Evolutionary conservation across 1,284 basidiomycete genomes (phyloP), one percentile per base, ranked within the genome.

Genomic region (Cutaneotrichosporon sp.): DNA sequence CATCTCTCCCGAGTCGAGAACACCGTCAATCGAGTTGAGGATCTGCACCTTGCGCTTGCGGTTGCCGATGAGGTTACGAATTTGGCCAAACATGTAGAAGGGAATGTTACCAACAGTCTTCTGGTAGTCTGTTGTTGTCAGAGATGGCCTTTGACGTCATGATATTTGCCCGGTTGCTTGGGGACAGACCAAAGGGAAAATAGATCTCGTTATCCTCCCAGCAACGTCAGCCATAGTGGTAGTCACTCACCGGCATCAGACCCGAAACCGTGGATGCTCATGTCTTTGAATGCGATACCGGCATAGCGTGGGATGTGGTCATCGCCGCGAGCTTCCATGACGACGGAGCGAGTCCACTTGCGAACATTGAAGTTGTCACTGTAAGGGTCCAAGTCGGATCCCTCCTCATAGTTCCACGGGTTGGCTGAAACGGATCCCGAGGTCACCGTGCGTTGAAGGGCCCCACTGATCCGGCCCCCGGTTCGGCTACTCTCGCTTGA

Each of bases 1-100:
- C 77, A 87, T 84, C 78, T 87, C 85, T 51, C 83, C 84, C 0
- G 81, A 74, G 58, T 81, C 74, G 32, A 83, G 64, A 6, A 77
- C 62, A 42, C 82, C 82, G 42, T 82, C 82, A 62, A 85, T 81
- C 52, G 79, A 73, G 60, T 81, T 76, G 55, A 85, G 74, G 62
- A 85, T 85, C 63, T 84, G 74, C 26, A 84, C 81, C 66, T 80
- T 78, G 55, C 76, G 76, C 58, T 81, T 81, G 55, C 77, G 75
- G 55, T 70, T 62, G 32, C 76, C 73, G 59, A 81, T 65, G 51
- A 78, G 62, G 58, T 81, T 73, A 59, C 74, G 75, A 60, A 81
- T 65, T 7, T 73, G 61, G 34, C 77, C 74, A 16, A 80, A 60
- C 8, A 72, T 59, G 18, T 77, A 78, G 14, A 82, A 69, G 22